Percentiles rank a stretch among this genome's conserved stretches.
These are phyloP conservation scores for Pseudopyricularia cyperi DNA, from an alignment of 2,329 filamentous ascomycete species.

Conservation along the genomic window DNA sequence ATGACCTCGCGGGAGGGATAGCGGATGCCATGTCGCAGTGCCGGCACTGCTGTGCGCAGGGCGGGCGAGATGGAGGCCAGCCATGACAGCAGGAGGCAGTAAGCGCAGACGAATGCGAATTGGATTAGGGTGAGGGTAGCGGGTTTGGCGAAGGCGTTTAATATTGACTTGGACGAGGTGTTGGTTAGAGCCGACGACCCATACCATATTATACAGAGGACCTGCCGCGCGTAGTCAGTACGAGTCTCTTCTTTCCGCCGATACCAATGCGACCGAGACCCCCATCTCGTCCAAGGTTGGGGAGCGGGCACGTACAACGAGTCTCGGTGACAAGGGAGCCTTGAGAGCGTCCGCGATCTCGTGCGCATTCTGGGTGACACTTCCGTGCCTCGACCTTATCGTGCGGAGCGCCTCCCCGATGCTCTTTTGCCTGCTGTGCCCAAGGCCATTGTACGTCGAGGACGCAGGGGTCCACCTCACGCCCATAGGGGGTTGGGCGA, in stretches of 20 bases:
- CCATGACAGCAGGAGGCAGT: constrained; percentile 71
- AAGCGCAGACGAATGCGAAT: constrained; percentile 82
- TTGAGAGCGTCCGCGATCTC: constrained; percentile 85
- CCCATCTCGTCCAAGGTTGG: background rate
- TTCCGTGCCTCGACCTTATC: constrained; percentile 68
- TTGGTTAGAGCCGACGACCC: constrained; percentile 91
- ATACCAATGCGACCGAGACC: background rate
- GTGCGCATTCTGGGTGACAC: constrained; percentile 83
- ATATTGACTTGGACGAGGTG: constrained; percentile 92
- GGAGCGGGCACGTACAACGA: constrained; percentile 53
- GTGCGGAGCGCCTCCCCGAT: constrained; percentile 77
- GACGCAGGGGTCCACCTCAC: constrained; percentile 2
- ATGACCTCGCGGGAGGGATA: constrained; percentile 71
- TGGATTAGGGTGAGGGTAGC: constrained; percentile 86
- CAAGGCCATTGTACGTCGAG: constrained; percentile 9
- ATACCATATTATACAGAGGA: constrained; percentile 86
- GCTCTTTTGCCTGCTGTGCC: constrained; percentile 70
- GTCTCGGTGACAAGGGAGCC: constrained; percentile 75
- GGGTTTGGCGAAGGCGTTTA: constrained; percentile 81
- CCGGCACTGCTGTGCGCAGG: constrained; percentile 59
- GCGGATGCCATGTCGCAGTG: constrained; percentile 73
- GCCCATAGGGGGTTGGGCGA: background rate
- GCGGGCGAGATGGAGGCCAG: constrained; percentile 60
- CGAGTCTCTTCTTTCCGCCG: background rate
- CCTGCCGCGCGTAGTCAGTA: constrained; percentile 30